Percentiles rank a stretch among this genome's conserved stretches.
Conservation (phyloP, 2,329 filamentous ascomycete genomes). For the Fusarium sp. region DNA sequence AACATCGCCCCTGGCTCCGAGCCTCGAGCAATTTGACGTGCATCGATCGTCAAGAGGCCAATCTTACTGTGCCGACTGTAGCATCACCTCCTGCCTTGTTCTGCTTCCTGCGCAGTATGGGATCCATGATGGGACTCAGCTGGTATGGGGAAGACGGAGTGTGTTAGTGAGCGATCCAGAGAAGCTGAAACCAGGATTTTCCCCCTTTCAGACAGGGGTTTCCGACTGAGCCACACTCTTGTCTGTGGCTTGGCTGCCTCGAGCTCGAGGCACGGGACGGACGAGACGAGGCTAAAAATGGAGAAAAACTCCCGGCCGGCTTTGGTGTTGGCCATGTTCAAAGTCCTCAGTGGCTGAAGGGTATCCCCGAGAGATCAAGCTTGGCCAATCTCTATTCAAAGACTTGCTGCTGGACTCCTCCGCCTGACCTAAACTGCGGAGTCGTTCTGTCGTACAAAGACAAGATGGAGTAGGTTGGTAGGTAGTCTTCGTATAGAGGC, state of each 20-base stretch:
- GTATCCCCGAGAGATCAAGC: neutral
- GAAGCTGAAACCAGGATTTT: conserved; percentile 34
- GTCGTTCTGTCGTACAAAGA: neutral
- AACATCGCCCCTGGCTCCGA: conserved; percentile 15
- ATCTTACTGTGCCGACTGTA: conserved; percentile 20
- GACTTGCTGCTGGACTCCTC: neutral
- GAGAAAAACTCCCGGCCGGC: conserved; percentile 10
- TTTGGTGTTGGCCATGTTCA: conserved; percentile 7
- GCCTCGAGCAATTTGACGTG: conserved; percentile 41
- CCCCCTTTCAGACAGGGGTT: conserved; percentile 19
- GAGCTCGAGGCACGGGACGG: neutral
- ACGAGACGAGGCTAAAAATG: conserved; percentile 21
- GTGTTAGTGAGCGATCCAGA: conserved; percentile 9
- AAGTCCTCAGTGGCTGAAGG: neutral
- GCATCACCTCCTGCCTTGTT: neutral
- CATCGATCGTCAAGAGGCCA: conserved; percentile 33
- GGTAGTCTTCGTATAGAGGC: neutral
- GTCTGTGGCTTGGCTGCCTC: conserved; percentile 27
- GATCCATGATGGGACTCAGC: neutral
- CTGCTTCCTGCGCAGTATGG: neutral
- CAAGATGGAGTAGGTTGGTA: neutral
- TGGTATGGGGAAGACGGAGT: conserved; percentile 1
- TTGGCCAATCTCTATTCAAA: neutral
- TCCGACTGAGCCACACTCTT: conserved; percentile 24
- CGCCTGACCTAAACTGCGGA: neutral